Evolutionary conservation across 164 flowering plant genomes (phyloP).

Genomic region (Umbellularia californica): DNA sequence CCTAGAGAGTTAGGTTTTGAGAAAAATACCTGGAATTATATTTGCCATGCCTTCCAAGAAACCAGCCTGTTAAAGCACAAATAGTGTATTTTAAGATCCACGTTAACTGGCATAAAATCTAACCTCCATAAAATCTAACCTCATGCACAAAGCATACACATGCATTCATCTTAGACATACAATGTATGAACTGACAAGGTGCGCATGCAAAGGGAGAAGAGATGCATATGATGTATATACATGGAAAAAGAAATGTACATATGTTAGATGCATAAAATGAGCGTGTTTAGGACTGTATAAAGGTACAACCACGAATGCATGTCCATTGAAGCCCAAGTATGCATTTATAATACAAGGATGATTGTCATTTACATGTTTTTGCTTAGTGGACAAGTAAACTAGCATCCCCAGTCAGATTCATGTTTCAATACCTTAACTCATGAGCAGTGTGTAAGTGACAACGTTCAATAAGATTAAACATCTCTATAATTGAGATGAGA

Average conservation of each 20-base stretch:
- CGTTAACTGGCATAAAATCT: background rate
- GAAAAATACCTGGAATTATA: conserved; percentile 73
- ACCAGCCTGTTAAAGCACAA: conserved; percentile 63
- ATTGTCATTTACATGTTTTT: background rate
- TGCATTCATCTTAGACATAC: too few species aligned
- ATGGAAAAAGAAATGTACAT: background rate
- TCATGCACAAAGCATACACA: background rate
- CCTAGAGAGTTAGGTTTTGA: background rate
- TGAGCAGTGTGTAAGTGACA: too few species aligned
- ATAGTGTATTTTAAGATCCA: background rate
- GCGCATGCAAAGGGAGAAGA: background rate
- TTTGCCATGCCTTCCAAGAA: conserved; percentile 86
- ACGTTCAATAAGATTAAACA: too few species aligned
- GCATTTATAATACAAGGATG: background rate
- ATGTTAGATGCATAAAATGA: background rate
- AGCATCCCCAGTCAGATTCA: too few species aligned
- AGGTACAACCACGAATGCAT: background rate
- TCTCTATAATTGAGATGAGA: too few species aligned
- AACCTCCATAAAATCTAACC: background rate
- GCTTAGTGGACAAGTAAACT: too few species aligned
- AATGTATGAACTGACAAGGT: background rate
- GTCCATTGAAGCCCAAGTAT: background rate
- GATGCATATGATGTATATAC: background rate
- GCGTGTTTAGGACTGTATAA: background rate
- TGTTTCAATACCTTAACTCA: too few species aligned